Conservation (phyloP, 2,329 filamentous ascomycete genomes). For the Coniochaeta hoffmannii region DNA sequence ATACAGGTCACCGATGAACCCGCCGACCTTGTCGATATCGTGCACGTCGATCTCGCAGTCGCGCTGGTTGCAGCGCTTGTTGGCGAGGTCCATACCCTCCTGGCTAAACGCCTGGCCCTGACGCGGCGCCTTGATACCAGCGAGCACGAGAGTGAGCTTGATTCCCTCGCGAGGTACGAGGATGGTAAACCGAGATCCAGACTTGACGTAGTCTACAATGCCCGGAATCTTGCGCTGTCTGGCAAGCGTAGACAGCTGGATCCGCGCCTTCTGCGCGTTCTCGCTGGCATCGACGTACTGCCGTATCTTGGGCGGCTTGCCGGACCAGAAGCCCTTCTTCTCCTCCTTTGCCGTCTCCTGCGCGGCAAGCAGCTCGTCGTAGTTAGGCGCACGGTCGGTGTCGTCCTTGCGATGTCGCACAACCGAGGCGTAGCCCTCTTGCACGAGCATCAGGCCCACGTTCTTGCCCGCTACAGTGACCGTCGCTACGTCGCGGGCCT, state of each 20-base stretch:
- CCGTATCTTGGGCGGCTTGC: slow-evolving; percentile 77
- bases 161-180: slow-evolving; percentile 87
- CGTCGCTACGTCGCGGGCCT: slow-evolving; percentile 90
- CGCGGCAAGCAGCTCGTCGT: slow-evolving; percentile 77
- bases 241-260: slow-evolving; percentile 79
- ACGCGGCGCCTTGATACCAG: slow-evolving; percentile 82
- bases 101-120: slow-evolving; percentile 92
- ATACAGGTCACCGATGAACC: slow-evolving; percentile 92
- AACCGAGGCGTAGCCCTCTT: slow-evolving; percentile 87
- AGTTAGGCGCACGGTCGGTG: slow-evolving; percentile 86
- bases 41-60: slow-evolving; percentile 95
- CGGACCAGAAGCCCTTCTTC: slow-evolving; percentile 90
- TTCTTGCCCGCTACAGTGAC: slow-evolving; percentile 81
- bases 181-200: slow-evolving; percentile 89
- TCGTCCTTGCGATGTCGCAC: slow-evolving; percentile 94
- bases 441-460: slow-evolving; percentile 75
- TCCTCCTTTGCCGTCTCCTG: slow-evolving; percentile 79
- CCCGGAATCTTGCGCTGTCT: slow-evolving; percentile 89
- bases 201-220: slow-evolving; percentile 95
- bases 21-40: slow-evolving; percentile 91
- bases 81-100: slow-evolving; percentile 88
- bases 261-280: slow-evolving; percentile 88
- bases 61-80: slow-evolving; percentile 81
- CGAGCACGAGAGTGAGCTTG: slow-evolving; percentile 91
- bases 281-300: slow-evolving; percentile 87